phyloP scores from a whole-genome alignment of 805 yeast genomes.

The Candida silvatica region DNA sequence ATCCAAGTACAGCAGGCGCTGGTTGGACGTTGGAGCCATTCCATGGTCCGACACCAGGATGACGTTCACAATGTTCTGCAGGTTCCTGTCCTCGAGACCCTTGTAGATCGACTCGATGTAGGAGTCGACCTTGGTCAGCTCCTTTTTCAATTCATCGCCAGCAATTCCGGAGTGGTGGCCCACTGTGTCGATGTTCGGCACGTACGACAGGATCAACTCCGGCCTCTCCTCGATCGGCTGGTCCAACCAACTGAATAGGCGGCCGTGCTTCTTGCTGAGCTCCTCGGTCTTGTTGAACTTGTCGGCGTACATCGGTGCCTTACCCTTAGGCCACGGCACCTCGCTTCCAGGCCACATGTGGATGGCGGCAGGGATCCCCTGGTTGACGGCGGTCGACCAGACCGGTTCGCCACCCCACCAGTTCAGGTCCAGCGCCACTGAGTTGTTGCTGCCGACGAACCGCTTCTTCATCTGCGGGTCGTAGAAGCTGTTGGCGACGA shows the following conservation, averaged over 20 bases:
- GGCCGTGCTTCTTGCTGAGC: slow-evolving; percentile 44
- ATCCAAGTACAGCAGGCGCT: slow-evolving; percentile 62
- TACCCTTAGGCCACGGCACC: slow-evolving; percentile 41
- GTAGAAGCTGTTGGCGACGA: slow-evolving; percentile 73
- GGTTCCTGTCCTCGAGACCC: slow-evolving; percentile 45
- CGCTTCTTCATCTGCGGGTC: slow-evolving; percentile 48
- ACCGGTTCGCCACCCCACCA: slow-evolving; percentile 93
- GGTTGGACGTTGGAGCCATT: slow-evolving; percentile 78
- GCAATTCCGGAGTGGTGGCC: slow-evolving; percentile 69
- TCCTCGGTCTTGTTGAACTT: slow-evolving; percentile 57
- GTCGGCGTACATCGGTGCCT: slow-evolving; percentile 48
- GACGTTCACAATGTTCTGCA: slow-evolving; percentile 60
- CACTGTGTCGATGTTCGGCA: slow-evolving; percentile 72
- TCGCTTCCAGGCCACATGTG: slow-evolving; percentile 98
- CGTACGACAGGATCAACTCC: slow-evolving; percentile 66
- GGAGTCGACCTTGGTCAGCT: slow-evolving; percentile 55
- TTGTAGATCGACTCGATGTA: slow-evolving; percentile 42
- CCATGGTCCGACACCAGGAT: slow-evolving; percentile 87
- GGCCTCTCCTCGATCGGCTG: slow-evolving; percentile 48
- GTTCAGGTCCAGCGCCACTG: slow-evolving; percentile 39
- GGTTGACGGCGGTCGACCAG: slow-evolving; percentile 68
- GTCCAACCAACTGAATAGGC: slow-evolving; percentile 65
- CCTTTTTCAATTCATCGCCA: slow-evolving; percentile 48
- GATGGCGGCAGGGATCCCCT: slow-evolving; percentile 60
- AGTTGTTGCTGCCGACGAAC: slow-evolving; percentile 56